Evolutionary conservation across 495 filamentous ascomycete species (phyloP), one percentile per base, ranked within the genome.

Genomic region (Acidomyces sp.): DNA sequence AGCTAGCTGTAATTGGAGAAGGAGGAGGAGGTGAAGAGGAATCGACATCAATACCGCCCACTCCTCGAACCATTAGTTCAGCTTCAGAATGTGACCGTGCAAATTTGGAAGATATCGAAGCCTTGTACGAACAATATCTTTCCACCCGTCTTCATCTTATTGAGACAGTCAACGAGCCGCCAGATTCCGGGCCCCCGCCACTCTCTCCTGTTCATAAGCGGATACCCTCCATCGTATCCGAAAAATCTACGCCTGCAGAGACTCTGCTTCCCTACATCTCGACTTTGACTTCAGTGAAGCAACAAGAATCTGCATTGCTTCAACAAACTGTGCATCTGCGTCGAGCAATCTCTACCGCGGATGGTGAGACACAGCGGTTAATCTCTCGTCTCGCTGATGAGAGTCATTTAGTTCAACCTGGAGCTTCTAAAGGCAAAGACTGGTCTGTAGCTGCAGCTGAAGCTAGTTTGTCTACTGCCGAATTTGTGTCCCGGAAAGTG

Each of bases 351-450:
- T 42, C 52, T n/a, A 26, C 48, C 9, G 53, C 56, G 3, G 42
- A 47, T 16, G 46, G 43, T 10, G 45, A 53, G 19, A 47, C 43
- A 1, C 26, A 34, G 12, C 46, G 51, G 4, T 17, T 52, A 6
- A 37, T 61, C 18, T 28, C 36, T 5, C 45, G 58, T 3, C 43
- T 61, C 4, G 51, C 58, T 11, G 52, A 53, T 20, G 58, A 61
- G 44, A 61, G 58, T 32, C 58, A 57, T 41, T 50, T 61, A 6
- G 50, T 59, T 3, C 36, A 48, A 6, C 51, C 56, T 2, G 56
- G 52, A 10, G 26, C 47, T 1, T 19, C 15, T 1, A 35, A 24
- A 6, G 41, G 38, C n/a, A 29, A 33, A 13, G 43, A 39, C 3
- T 56, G 53, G 53, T 39, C 43, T 2, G 12, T 26, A n/a, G 53